Evolutionary conservation across 2,329 filamentous ascomycete genomes (phyloP), one percentile per base, ranked within the genome.

Genomic region (Colletotrichum gigasporum): DNA sequence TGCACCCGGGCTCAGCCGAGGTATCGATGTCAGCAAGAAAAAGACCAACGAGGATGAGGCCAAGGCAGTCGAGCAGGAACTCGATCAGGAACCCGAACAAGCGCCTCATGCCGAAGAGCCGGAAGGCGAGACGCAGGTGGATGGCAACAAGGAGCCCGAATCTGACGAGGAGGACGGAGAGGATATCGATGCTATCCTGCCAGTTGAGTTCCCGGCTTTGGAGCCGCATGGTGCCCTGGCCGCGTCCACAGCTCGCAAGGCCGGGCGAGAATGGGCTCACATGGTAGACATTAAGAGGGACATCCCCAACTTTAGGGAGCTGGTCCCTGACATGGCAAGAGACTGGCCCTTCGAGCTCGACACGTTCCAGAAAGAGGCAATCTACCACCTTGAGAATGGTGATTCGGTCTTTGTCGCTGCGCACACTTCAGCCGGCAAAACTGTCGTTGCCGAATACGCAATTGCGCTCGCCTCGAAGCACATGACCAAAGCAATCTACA

Each of bases 401-500:
- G 96, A 99, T 74, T 98, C 95, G 0, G 96, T 99, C 24, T 99
- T 99, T 72, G 96, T 99, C 52, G 96, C 96, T 9, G 96, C 96
- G 0, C 96, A 99, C 75, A 99, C 96, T 0, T 99, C 96, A 32
- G 96, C 96, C 20, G 96, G 96, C 60, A 99, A 99, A 82, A 99
- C 96, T 1, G 96, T 98, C 0, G 96, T 99, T 12, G 96, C 96
- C 26, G 96, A 99, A 75, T 99, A 99, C 77, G 96, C 95, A 50
- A 98, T 99, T 75, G 94, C 96, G 6, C 83, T 99, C 63, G 96
- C 96, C 28, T 91, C 93, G n/a, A 96, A 95, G 74, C 96, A 99
- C 75, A 98, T 98, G 95, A 99, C 96, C 8, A 99, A 99, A 76
- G 95, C 96, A 20, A 99, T 99, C 68, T 99, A 99, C 76, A 99